Percentiles rank a stretch among this genome's conserved stretches.
These are phyloP conservation scores for Claviceps sp. DNA, from an alignment of 2,329 filamentous ascomycete genomes.

Conservation along the genomic window DNA sequence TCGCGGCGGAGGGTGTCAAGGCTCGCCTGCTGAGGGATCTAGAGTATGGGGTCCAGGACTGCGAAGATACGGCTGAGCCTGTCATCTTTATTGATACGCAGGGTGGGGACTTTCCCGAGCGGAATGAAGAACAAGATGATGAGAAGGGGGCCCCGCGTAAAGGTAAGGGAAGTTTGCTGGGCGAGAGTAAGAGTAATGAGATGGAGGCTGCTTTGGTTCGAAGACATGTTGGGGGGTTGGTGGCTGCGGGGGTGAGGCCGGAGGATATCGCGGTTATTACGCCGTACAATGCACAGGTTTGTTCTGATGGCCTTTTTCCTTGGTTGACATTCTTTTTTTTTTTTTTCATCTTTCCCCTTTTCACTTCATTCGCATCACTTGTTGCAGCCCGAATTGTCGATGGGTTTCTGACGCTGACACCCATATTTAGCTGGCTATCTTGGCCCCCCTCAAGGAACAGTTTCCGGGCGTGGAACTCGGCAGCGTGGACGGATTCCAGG, in stretches of 20 bases:
- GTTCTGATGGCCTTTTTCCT: slow-evolving; percentile 22
- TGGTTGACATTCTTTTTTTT: background rate
- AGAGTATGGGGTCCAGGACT: slow-evolving; percentile 62
- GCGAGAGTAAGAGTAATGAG: slow-evolving; percentile 75
- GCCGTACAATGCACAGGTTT: slow-evolving; percentile 85
- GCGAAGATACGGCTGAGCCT: slow-evolving; percentile 77
- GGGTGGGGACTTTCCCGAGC: slow-evolving; percentile 81
- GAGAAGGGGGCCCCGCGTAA: slow-evolving; percentile 35
- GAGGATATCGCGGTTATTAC: slow-evolving; percentile 89
- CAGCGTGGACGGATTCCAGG: slow-evolving; percentile 94
- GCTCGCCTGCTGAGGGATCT: slow-evolving; percentile 62
- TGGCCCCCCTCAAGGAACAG: slow-evolving; percentile 67
- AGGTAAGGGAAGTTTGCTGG: slow-evolving; percentile 29
- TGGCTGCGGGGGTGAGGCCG: slow-evolving; percentile 65
- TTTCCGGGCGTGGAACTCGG: slow-evolving; percentile 87
- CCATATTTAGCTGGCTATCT: slow-evolving; percentile 49
- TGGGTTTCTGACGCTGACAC: slow-evolving; percentile 3
- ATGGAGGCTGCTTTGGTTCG: slow-evolving; percentile 75
- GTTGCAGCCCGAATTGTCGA: too few relatives aligned
- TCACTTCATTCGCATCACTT: too few relatives aligned
- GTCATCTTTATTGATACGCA: slow-evolving; percentile 94
- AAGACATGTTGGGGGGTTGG: slow-evolving; percentile 60
- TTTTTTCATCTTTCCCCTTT: background rate
- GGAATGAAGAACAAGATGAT: slow-evolving; percentile 50
- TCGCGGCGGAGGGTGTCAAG: slow-evolving; percentile 70